Base-by-base conservation (phyloP, 192 early-diverging fungal genomes). In the Gaertneriomyces sp. region DNA sequence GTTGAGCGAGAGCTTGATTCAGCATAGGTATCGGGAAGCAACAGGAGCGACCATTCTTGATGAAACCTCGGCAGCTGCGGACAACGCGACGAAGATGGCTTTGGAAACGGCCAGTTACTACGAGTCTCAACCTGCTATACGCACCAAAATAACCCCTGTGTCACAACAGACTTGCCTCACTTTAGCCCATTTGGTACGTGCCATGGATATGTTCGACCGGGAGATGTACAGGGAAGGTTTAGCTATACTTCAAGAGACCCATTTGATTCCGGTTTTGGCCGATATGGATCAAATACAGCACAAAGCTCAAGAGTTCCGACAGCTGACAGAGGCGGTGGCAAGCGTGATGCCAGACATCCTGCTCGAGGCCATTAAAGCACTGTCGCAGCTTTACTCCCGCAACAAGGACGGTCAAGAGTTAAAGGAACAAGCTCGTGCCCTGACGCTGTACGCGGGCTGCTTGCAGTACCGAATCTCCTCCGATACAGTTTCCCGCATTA, bases 401-500 rank as follows among this genome's bases (percentile, higher is more conserved):
- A 58, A 80, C 33, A 74, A 78, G 33, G 72, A 79, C 33, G 66
- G 85, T 64, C 64, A 69, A 49, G 76, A 81, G 50, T 65, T 89
- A 51, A 83, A 82, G 56, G 76, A 79, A 33, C 79, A 81, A 53
- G 86, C 86, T n/a, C 80, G 87, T 47, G 77, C 85, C 0, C 45
- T 96, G 33, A 85, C 90, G 76, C 81, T 89, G 59, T 93, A 91
- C 85, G 88, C 88, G 1, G 91, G 93, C 7, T 84, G 85, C 66
- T 84, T 96, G 56, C 89, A 90, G 77, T 93, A 91, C 78, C 75
- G 90, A 10, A 90, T 96, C 73, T 89, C 93, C 12, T 76, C 83
- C 1, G 92, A 94, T 51, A 88, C 88, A 0, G 25, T 33, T 33
- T 33, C 25, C 25, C 25, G 25, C 25, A 33, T 33, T 2, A 33